A percentile compares a stretch with the other conserved stretches of the same genome.
phyloP scores from a whole-genome alignment of 2,329 filamentous ascomycete species.

The Zelopaecilomyces penicillatus region DNA sequence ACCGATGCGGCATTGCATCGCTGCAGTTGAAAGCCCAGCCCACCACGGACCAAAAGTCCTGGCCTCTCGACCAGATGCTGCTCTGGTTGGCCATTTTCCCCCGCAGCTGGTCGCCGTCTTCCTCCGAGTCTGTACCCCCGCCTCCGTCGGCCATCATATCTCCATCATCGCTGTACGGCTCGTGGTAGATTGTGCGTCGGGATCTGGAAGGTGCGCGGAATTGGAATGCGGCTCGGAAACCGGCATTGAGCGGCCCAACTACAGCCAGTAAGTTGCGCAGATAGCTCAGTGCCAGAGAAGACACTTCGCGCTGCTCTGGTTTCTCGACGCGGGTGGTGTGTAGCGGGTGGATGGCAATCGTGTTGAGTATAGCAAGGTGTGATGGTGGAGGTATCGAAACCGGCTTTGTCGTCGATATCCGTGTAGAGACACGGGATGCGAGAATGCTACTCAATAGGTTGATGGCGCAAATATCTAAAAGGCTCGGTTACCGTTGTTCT shows the following conservation, averaged over 20 bases:
- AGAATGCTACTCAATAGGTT: conserved; percentile 57
- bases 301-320: conserved; percentile 50
- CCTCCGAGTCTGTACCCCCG: conserved; percentile 24
- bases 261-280: conserved; percentile 58
- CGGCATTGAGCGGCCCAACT: conserved; percentile 62
- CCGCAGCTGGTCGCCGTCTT: conserved; percentile 45
- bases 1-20: conserved; percentile 60
- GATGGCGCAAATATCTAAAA: conserved; percentile 39
- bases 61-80: conserved; percentile 65
- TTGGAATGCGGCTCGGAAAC: conserved; percentile 61
- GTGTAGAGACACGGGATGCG: conserved; percentile 38
- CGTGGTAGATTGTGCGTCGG: conserved; percentile 26
- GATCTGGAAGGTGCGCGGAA: conserved; percentile 40
- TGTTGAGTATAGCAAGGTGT: conserved; percentile 69
- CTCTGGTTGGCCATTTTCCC: conserved; percentile 53
- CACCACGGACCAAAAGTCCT: conserved; percentile 81
- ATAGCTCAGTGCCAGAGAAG: conserved; percentile 60
- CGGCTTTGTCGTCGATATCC: conserved; percentile 24
- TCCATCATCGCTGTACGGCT: conserved; percentile 33
- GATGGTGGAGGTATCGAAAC: conserved; percentile 60
- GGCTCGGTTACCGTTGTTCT: background rate
- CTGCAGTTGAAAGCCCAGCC: conserved; percentile 95
- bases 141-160: conserved; percentile 25
- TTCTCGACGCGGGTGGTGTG: conserved; percentile 66
- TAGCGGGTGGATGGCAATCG: conserved; percentile 71